Evolutionary conservation across 2,329 filamentous ascomycete genomes (phyloP).

Genomic region (Helicocarpus griseus): DNA sequence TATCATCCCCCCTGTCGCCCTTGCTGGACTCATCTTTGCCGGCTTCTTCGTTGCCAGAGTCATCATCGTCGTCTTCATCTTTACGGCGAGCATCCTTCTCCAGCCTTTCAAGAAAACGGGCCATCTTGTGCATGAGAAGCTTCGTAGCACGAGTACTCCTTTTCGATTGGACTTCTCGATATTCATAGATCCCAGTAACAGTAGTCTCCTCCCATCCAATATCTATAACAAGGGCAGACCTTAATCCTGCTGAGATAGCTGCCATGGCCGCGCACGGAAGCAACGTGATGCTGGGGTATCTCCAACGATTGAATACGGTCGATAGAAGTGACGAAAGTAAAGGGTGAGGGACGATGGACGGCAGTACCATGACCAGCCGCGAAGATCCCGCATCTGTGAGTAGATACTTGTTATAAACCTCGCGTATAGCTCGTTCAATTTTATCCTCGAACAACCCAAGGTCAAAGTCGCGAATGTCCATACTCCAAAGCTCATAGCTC

Average conservation of each 20-base stretch:
- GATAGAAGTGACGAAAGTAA: constrained; percentile 66
- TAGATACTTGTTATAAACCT: constrained; percentile 69
- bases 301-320: constrained; percentile 70
- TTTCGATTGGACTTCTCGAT: constrained; percentile 63
- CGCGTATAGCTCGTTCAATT: constrained; percentile 70
- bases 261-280: constrained; percentile 67
- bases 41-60: too few relatives aligned
- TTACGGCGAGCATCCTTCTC: constrained; percentile 12
- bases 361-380: constrained; percentile 64
- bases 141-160: constrained; percentile 68
- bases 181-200: constrained; percentile 82
- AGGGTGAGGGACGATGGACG: constrained; percentile 66
- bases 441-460: constrained; percentile 75
- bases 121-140: constrained; percentile 59
- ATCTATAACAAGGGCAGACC: constrained; percentile 79
- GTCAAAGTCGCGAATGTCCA: constrained; percentile 63
- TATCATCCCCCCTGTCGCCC: too few relatives aligned
- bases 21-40: too few relatives aligned
- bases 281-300: constrained; percentile 69
- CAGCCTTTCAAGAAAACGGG: constrained; percentile 27
- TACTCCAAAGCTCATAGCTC: constrained; percentile 62
- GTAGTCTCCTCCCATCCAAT: constrained; percentile 88
- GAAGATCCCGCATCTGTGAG: constrained; percentile 55
- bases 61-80: constrained; percentile 21
- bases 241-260: constrained; percentile 67